Base-by-base conservation (phyloP, 768 basidiomycete species). In the Sporobolomyces phaffii region DNA sequence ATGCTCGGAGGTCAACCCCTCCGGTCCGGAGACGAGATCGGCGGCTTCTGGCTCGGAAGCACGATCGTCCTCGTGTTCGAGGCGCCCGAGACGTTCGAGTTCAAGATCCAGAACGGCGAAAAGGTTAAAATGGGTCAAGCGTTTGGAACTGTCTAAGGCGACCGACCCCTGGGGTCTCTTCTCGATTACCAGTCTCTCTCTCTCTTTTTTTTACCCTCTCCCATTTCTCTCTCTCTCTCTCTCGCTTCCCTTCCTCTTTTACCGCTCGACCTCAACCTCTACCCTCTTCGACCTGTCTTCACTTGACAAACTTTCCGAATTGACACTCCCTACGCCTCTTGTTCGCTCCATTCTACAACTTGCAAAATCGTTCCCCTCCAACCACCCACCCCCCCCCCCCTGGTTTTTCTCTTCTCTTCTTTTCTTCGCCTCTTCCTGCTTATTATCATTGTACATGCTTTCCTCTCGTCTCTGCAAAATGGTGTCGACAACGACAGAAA, bases 61-160 rank as follows among this genome's bases (percentile, higher is more conserved):
- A 98, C 94, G 8, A 90, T 98, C 74, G 94, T 99, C 24, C 82
- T 98, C 51, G 90, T 98, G 1, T 96, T 97, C 74, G 96, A 99
- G 79, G 96, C 93, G 0, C 94, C 96, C 0, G 41, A 64, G 34
- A 60, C 45, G 40, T 99, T 93, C 76, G 83, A 85, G 77, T 96
- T 94, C 74, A 80, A 84, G 68, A 82, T 98, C 66, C 85, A 86
- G 77, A 90, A 94, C 40, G 94, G 94, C 0, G 82, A 97, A 79
- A 79, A 80, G 69, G 74, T 99, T 29, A 38, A 53, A 29, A 60
- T 68, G n/a, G 66, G 66, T 15, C 34, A 68, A 50, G 45, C 49
- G 14, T 20, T 68, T 14, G 66, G 66, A 10, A 2, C 22, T 9
- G 20, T 61, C 60, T 47, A 17, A 58, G 17, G 44, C 22, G 24